Percentiles rank a stretch among this genome's conserved stretches.
Evolutionary conservation across 176 grass and related monocot species (phyloP).

Genomic region (Oropetium thomaeum): DNA sequence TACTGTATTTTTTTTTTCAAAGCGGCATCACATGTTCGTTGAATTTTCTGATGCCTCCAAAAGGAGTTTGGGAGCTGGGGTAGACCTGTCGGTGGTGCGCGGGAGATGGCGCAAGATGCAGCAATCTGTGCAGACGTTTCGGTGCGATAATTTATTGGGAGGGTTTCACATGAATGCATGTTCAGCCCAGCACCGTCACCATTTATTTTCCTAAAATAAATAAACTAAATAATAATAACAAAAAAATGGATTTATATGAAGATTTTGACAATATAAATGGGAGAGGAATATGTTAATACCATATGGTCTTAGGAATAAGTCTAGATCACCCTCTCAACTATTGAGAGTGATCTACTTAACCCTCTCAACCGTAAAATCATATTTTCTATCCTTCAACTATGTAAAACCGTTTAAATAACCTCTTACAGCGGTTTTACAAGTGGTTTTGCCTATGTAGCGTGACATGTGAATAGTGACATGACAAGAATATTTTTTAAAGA

Average conservation of each 20-base stretch:
- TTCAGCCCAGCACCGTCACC: background rate
- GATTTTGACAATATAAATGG: background rate
- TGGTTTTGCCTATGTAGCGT: too few species aligned
- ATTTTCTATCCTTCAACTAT: too few species aligned
- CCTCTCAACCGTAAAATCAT: too few species aligned
- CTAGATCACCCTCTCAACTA: too few species aligned
- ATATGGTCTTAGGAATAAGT: too few species aligned
- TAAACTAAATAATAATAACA: background rate
- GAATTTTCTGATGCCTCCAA: constrained; percentile 13
- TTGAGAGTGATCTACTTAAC: too few species aligned
- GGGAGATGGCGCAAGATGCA: background rate
- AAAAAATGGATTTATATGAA: background rate
- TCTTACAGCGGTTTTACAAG: too few species aligned
- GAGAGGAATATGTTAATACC: background rate
- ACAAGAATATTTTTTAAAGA: too few species aligned
- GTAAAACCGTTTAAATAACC: too few species aligned
- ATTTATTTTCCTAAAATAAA: too few species aligned
- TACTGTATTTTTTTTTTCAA: background rate
- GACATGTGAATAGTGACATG: too few species aligned
- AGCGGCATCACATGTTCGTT: background rate
- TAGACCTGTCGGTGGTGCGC: background rate
- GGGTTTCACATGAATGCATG: background rate
- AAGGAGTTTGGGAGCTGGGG: background rate
- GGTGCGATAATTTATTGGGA: background rate
- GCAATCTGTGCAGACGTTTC: background rate